Conservation (phyloP, 78 protist species). For the Planoprotostelium fungivorum region DNA sequence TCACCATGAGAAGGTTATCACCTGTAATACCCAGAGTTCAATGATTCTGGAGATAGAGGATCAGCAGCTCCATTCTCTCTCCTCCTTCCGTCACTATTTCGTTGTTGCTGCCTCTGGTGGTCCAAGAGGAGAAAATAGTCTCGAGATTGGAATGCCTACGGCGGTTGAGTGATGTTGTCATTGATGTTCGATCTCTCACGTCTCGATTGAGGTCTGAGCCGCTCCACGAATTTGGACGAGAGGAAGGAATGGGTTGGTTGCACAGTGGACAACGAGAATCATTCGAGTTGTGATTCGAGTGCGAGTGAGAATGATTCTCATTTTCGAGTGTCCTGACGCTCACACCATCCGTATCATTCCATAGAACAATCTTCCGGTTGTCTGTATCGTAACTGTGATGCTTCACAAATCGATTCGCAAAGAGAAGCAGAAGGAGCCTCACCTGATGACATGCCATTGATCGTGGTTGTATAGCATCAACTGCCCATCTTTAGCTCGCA, state of each 20-base stretch:
- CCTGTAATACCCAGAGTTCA: constrained; percentile 51
- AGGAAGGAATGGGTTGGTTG: background rate
- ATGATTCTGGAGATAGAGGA: constrained; percentile 21
- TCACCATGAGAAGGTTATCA: background rate
- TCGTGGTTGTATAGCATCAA: background rate
- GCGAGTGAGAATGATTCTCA: too few relatives aligned
- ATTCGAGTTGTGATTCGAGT: background rate
- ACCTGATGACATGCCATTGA: background rate
- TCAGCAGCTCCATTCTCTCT: background rate
- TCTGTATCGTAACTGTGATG: background rate
- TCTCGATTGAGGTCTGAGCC: background rate
- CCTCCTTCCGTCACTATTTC: constrained; percentile 1
- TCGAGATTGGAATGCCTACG: constrained; percentile 20
- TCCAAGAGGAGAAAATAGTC: constrained; percentile 47
- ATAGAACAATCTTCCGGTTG: background rate
- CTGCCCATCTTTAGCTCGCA: too few relatives aligned
- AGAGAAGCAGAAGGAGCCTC: background rate
- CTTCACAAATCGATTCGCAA: background rate
- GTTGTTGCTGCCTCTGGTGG: background rate
- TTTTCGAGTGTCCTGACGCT: background rate
- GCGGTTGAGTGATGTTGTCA: background rate
- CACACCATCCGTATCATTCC: background rate
- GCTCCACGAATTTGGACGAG: background rate
- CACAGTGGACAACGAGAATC: background rate
- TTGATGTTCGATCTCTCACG: background rate